Conservation (phyloP, 2,329 filamentous ascomycete species). For the Fusarium sp. region DNA sequence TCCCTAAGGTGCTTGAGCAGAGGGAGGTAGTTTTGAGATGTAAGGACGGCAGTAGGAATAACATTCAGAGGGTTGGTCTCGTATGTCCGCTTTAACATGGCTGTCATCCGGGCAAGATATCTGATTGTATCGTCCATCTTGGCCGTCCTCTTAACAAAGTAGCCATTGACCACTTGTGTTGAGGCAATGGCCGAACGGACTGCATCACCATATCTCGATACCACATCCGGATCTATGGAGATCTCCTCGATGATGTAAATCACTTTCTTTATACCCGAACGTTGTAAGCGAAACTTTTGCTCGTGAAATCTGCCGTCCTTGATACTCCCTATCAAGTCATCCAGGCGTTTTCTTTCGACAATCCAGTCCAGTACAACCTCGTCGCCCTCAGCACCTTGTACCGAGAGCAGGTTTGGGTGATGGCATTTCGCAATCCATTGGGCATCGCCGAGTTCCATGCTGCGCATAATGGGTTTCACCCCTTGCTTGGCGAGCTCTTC, state of each 20-base stretch:
- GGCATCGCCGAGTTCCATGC: conserved; percentile 77
- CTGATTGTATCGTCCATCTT: conserved; percentile 81
- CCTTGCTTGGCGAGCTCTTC: conserved; percentile 74
- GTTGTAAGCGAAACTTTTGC: conserved; percentile 81
- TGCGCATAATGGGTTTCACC: conserved; percentile 71
- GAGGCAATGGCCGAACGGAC: conserved; percentile 78
- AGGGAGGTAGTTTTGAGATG: conserved; percentile 71
- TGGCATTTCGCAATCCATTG: conserved; percentile 81
- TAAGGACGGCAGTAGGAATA: conserved; percentile 71
- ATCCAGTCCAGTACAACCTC: conserved; percentile 84
- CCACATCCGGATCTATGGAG: conserved; percentile 62
- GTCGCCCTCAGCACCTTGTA: conserved; percentile 67
- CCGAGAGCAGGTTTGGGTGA: conserved; percentile 63
- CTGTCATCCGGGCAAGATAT: conserved; percentile 78
- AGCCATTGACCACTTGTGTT: conserved; percentile 80
- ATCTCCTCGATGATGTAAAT: conserved; percentile 83
- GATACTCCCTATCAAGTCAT: conserved; percentile 82
- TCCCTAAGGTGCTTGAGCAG: conserved; percentile 67
- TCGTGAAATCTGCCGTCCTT: conserved; percentile 85
- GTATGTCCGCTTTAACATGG: conserved; percentile 71
- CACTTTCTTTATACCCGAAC: conserved; percentile 77
- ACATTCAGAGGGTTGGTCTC: conserved; percentile 65
- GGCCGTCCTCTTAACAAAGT: conserved; percentile 78
- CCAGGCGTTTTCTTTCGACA: conserved; percentile 80
- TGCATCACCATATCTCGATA: conserved; percentile 69